Base-by-base conservation (phyloP, 2,329 filamentous ascomycete genomes). In the Colletotrichum tamarilloi region DNA sequence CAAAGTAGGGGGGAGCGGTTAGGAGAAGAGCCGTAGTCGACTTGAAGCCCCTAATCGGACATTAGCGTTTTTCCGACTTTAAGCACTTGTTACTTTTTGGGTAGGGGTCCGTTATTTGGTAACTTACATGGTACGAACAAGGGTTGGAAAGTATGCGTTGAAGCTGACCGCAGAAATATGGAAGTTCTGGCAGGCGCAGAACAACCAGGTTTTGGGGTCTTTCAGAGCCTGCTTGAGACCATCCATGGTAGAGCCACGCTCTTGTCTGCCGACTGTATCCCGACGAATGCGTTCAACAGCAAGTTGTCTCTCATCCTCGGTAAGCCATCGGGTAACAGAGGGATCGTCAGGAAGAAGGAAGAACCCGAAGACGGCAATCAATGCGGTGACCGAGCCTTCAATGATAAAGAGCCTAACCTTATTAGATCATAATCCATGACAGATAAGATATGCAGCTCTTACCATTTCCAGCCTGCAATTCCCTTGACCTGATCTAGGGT, bases 341-440 rank as follows among this genome's bases (percentile, higher is more conserved):
- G 63, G 75, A 72, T 84, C 82, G 59, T 83, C 82, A 3, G 83
- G 80, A 0, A 82, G 77, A 52, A 81, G 77, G 75, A 84, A 84
- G 35, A 84, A 81, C 6, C 82, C 82, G 7, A 82, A 84, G 0
- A 84, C 78, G 11, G 84, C 80, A 14, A 81, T 81, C 32, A 84
- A 83, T 7, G 74, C 82, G 4, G 81, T 83, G 11, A 84, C 79
- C 30, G 82, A 68, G 19, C 75, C 76, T 53, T 84, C 73, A 11
- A 75, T 75, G 26, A 74, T 67, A 24, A 67, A 53, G 11, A 74
- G 59, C 72, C 67, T 71, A n/a, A 6, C 1, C 1, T 16, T 7
- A 8, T 62, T 14, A 49, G 38, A 6, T 16, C 38, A 1, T 26
- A 4, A 7, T 32, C 22, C 19, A 6, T 7, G n/a, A 26, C 16